Percentiles rank a stretch among this genome's conserved stretches.
Conservation (phyloP, 2,329 filamentous ascomycete species). For the Catunica adiposa region DNA sequence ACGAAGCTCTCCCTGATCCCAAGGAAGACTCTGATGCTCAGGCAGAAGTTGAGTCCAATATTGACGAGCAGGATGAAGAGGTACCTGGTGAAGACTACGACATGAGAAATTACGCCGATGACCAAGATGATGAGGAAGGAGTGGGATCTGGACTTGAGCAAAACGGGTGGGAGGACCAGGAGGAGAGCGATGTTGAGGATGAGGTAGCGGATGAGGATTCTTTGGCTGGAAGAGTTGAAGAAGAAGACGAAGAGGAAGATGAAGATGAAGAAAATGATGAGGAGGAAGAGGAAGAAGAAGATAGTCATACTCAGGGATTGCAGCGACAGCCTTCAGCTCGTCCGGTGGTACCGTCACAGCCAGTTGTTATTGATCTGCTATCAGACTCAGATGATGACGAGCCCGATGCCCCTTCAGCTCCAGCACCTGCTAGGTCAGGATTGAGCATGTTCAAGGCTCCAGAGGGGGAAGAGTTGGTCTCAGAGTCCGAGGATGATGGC, state of each 20-base stretch:
- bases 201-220: slow-evolving; percentile 10
- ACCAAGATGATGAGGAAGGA: slow-evolving; percentile 16
- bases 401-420: background rate
- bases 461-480: background rate
- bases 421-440: background rate
- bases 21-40: slow-evolving; percentile 17
- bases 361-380: slow-evolving; percentile 31
- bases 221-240: slow-evolving; percentile 1
- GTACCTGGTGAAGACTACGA: slow-evolving; percentile 19
- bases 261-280: slow-evolving; percentile 1
- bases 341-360: slow-evolving; percentile 18
- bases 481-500: background rate
- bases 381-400: slow-evolving; percentile 28
- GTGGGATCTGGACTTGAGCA: slow-evolving; percentile 7
- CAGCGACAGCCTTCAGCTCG: background rate
- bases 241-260: slow-evolving; percentile 12
- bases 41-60: slow-evolving; percentile 14
- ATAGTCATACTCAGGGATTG: slow-evolving; percentile 14
- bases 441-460: background rate
- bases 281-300: slow-evolving; percentile 15
- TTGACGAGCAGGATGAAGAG: slow-evolving; percentile 16
- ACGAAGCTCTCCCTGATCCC: slow-evolving; percentile 15
- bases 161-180: slow-evolving; percentile 4
- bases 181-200: slow-evolving; percentile 5
- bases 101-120: slow-evolving; percentile 17